These are phyloP conservation scores for Penicillium verhagenii DNA, from an alignment of 495 filamentous ascomycete genomes.

Conservation along the genomic window DNA sequence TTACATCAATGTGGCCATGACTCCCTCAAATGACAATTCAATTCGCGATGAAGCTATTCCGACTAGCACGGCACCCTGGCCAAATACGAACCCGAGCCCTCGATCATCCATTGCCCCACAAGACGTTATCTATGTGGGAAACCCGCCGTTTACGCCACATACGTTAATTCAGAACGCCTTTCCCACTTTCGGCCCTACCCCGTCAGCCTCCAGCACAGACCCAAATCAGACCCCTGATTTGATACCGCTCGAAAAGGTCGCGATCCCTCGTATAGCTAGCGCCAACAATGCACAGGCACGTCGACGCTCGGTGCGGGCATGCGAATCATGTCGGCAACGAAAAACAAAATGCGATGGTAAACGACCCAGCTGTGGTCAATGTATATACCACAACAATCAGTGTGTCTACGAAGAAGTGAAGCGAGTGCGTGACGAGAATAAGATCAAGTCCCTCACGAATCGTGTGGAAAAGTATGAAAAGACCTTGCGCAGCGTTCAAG, in stretches of 20 bases:
- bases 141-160: background rate
- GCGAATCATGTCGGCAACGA: constrained; percentile 69
- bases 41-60: background rate
- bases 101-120: background rate
- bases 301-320: constrained; percentile 54
- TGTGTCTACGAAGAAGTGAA: constrained; percentile 59
- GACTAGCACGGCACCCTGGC: background rate
- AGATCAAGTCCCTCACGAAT: constrained; percentile 35
- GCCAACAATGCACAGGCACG: constrained; percentile 11
- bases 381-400: constrained; percentile 43
- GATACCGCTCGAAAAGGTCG: background rate
- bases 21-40: background rate
- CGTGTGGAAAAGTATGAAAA: constrained; percentile 48
- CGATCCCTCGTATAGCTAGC: constrained; percentile 25
- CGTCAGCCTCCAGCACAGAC: background rate
- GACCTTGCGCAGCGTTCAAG: constrained; percentile 37
- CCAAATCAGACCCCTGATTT: background rate
- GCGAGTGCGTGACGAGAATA: constrained; percentile 55
- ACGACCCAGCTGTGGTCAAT: constrained; percentile 55
- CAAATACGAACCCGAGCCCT: background rate
- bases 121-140: background rate
- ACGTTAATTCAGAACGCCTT: background rate
- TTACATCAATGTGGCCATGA: background rate
- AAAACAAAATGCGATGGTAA: constrained; percentile 61
- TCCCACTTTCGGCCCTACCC: background rate